Evolutionary conservation across 2,329 filamentous ascomycete species (phyloP), one percentile per base, ranked within the genome.

Genomic region (Xylariaceae sp.): DNA sequence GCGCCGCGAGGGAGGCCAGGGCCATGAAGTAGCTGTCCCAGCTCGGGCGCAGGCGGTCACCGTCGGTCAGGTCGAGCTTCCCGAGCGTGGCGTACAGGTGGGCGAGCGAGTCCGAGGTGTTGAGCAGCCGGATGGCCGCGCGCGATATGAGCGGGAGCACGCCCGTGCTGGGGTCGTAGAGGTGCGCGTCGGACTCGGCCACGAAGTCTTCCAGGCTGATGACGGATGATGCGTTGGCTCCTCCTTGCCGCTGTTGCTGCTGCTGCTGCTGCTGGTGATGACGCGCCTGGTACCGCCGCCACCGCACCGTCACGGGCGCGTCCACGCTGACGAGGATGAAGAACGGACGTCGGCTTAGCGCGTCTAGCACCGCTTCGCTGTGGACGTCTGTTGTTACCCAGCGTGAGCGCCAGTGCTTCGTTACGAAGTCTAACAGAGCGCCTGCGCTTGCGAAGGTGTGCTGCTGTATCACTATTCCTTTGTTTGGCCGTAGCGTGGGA

Each of bases 1-100:
- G 88, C 0, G 93, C 90, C 6, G 94, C 94, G 41, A 99, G 84
- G 27, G 89, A 91, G 4, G 94, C 92, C n/a, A 99, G 80, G 33
- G 90, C 85, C 94, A 99, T 99, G 70, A 99, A 99, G 76, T 99
- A 99, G 66, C 89, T 87, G 73, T 99, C 94, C 94, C 94, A 99
- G 42, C 84, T 87, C 1, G 94, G 94, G 1, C 94, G 85, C 29
- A 99, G 80, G 2, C 94, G 87, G 64, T 89, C 83, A 27, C 87
- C 82, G 66, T 94, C 86, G 1, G 88, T 81, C 21, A 99, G 82
- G 69, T 96, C 84, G 6, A 97, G 81, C 40, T 84, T 81, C 42
- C 82, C 80, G 1, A 99, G 82, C 7, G 89, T 87, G 3, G 81
- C 77, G 70, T 91, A 86, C 5, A 97, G 81, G 61, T 88, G 82